Evolutionary conservation across 1,284 basidiomycete species (phyloP), one percentile per base, ranked within the genome.

Genomic region (Austroboletus rostrupii): DNA sequence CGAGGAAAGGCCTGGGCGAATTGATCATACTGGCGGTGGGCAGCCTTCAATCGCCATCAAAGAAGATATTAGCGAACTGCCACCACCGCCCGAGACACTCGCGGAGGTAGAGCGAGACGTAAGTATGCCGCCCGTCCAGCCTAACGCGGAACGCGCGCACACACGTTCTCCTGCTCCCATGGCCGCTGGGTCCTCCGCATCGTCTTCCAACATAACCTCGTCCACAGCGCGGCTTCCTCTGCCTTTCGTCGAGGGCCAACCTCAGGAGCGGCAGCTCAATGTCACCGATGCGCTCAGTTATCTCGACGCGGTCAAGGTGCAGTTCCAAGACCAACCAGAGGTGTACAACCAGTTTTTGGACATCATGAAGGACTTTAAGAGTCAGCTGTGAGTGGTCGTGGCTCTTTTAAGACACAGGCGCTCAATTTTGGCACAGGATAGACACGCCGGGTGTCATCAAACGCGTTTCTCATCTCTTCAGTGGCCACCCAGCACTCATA

Each of bases 361-460:
- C 63, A 96, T 97, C 58, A 97, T 97, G 95, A 97, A 98, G 71
- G 94, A 97, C 65, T 96, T 96, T 71, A 96, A 96, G 72, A 88
- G 87, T 50, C 89, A 94, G 61, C 72, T 82, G 92, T 95, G 61
- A 62, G 85, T 76, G 21, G 49, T 13, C 51, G 53, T 55, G 9
- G 16, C 5, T 29, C 3, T 21, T 48, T 16, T 28, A 45, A 10
- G 44, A 26, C 33, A 23, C 17, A 17, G 16, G 48, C 20, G 47
- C 47, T 61, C 51, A 53, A 48, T 45, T 49, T 35, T 16, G 9
- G n/a, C 40, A 23, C 62, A 96, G 93, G 45, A 97, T 99, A 70
- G 95, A 98, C 73, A 98, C 95, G 1, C 94, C 94, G 0, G 94
- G 93, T 45, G 95, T 98, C 48, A 98, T 98, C 64, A 86, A 90